phyloP scores from a whole-genome alignment of 2,329 filamentous ascomycete species.

The Trichophyton rubrum region DNA sequence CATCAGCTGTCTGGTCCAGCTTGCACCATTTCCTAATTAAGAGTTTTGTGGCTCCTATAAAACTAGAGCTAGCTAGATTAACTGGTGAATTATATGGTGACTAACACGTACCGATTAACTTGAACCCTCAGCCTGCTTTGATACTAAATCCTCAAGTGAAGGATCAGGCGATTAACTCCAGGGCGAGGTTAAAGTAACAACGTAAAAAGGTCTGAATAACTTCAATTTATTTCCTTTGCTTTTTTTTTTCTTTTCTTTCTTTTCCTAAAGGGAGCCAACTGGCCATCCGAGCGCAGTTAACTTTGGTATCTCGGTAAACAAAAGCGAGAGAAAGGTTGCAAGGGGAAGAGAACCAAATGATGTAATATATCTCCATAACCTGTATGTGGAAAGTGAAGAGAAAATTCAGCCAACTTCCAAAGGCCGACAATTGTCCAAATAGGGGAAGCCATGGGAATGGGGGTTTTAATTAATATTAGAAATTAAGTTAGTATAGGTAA shows the following conservation, averaged over 20 bases:
- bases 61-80: no score
- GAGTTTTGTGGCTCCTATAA: no score
- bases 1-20: no score
- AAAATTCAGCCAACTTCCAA: neutral
- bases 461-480: conserved; percentile 2
- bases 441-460: neutral
- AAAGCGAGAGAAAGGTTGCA: neutral
- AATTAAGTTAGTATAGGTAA: conserved; percentile 2
- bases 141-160: neutral
- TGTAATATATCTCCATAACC: neutral
- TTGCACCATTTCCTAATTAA: no score
- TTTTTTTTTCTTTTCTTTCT: neutral
- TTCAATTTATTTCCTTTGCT: neutral
- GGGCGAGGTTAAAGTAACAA: no score
- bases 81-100: no score
- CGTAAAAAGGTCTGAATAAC: no score
- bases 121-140: neutral
- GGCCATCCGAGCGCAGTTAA: neutral
- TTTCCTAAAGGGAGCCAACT: neutral
- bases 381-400: neutral
- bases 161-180: neutral
- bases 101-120: neutral
- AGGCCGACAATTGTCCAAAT: neutral
- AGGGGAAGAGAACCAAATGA: neutral
- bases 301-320: neutral